Conservation (phyloP, 208 protist genomes). For the Leishmania turanica region DNA sequence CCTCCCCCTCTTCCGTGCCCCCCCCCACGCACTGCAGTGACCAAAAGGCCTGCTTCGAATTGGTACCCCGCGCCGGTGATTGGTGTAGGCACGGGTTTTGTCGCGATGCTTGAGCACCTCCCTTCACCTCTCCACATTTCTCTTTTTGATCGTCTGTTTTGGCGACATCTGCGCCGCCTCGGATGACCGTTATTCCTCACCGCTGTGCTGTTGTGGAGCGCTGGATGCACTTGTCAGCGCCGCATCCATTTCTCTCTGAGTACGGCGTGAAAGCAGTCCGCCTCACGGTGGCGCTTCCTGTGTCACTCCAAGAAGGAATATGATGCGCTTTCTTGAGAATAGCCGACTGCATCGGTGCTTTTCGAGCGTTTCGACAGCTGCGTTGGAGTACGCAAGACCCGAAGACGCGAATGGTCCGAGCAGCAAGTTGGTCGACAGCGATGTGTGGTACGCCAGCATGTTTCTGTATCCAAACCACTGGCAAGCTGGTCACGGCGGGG, state of each 20-base stretch:
- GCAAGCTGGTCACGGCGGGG: conserved; percentile 44
- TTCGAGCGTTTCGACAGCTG: not conserved
- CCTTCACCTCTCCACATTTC: not conserved
- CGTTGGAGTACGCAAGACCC: conserved; percentile 2
- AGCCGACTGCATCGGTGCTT: not conserved
- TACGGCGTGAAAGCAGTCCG: not conserved
- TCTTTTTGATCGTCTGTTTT: not conserved
- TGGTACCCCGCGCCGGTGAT: not conserved
- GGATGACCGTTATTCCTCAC: not conserved
- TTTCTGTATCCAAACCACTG: conserved; percentile 88
- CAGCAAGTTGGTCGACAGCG: conserved; percentile 47
- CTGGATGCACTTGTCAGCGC: conserved; percentile 2
- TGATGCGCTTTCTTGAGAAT: not conserved
- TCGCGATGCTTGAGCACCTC: not conserved
- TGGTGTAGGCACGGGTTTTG: not conserved
- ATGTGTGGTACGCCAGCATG: conserved; percentile 76
- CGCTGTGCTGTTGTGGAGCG: not conserved
- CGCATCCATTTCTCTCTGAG: not conserved
- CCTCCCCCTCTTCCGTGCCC: too few species aligned
- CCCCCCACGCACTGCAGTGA: too few species aligned
- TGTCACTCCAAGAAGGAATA: not conserved
- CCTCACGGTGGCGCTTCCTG: not conserved
- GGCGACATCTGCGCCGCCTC: not conserved
- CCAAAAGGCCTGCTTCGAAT: not conserved
- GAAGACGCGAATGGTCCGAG: conserved; percentile 34